These are phyloP conservation scores for Solanum phureja DNA, from an alignment of 257 asterid genomes.

Conservation along the genomic window DNA sequence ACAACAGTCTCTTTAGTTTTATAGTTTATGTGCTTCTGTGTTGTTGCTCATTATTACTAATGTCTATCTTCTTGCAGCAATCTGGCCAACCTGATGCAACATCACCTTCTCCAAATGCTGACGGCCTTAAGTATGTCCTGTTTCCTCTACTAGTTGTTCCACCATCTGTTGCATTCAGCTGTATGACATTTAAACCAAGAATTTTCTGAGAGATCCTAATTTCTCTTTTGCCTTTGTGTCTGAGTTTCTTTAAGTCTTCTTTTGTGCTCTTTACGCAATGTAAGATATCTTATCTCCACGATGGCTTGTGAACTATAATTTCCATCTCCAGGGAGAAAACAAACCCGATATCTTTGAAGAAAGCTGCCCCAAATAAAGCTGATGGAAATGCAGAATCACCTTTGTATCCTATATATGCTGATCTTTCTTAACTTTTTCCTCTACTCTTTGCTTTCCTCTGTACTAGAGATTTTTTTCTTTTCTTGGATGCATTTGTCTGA, in stretches of 20 bases:
- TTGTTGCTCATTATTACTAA: neutral
- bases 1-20: neutral
- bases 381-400: conserved; percentile 28
- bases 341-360: conserved; percentile 23
- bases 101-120: conserved; percentile 17
- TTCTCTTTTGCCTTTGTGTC: neutral
- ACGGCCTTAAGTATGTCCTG: conserved; percentile 15
- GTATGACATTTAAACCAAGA: neutral
- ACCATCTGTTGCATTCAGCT: neutral
- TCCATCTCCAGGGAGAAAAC: conserved; percentile 32
- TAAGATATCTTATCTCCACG: neutral
- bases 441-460: neutral
- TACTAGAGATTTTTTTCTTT: neutral
- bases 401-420: conserved; percentile 31
- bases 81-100: conserved; percentile 8
- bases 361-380: conserved; percentile 21
- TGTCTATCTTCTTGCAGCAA: conserved; percentile 10
- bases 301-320: neutral
- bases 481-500: neutral
- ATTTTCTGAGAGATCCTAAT: neutral
- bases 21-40: neutral
- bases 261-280: neutral
- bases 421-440: neutral
- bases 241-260: neutral
- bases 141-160: neutral